Conservation (phyloP, 78 protist species). For the Bigelowiella natans region DNA sequence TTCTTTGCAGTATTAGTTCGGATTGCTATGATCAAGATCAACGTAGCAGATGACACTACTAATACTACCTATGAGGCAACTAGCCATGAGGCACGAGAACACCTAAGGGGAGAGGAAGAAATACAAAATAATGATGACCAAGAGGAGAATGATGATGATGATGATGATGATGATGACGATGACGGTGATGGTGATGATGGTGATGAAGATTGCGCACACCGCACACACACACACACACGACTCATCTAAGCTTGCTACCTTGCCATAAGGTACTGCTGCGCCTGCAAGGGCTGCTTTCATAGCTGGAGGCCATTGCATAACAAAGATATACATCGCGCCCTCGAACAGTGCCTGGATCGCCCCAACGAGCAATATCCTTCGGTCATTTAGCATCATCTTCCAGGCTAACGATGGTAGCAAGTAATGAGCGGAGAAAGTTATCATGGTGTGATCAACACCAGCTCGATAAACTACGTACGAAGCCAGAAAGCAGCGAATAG, state of each 20-base stretch:
- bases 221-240: not conserved
- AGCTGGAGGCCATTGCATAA: conserved; percentile 37
- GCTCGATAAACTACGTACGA: too few relatives aligned
- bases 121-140: too few relatives aligned
- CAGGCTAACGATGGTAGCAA: not conserved
- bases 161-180: not conserved
- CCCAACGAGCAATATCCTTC: conserved; percentile 3
- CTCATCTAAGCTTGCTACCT: not conserved
- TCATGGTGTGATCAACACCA: too few relatives aligned
- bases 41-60: not conserved
- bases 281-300: conserved; percentile 3
- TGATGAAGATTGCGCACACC: not conserved
- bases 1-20: too few relatives aligned
- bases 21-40: too few relatives aligned
- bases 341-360: conserved; percentile 30
- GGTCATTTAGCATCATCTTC: not conserved
- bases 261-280: conserved; percentile 18
- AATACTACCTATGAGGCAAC: conserved; percentile 11
- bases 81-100: conserved; percentile 32
- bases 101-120: too few relatives aligned
- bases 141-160: not conserved
- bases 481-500: too few relatives aligned
- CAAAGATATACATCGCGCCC: conserved; percentile 39
- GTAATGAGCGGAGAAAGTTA: too few relatives aligned
- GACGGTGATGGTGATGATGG: not conserved